These are phyloP conservation scores for Sanghuangporus sanghuang DNA, from an alignment of 1,284 basidiomycete species.

Conservation along the genomic window DNA sequence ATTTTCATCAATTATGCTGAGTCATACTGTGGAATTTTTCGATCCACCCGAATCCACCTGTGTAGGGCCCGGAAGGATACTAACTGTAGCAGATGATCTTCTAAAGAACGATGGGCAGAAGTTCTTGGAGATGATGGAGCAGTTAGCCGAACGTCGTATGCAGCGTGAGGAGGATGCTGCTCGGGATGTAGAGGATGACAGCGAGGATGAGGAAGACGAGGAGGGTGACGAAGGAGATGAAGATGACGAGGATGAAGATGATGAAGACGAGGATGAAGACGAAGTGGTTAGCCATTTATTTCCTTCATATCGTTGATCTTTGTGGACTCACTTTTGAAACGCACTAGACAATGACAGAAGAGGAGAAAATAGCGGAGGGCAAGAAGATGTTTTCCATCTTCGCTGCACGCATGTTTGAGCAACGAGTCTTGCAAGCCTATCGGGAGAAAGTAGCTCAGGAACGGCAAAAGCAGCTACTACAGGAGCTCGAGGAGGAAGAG, in stretches of 20 bases:
- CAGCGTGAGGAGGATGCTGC: conserved; percentile 90
- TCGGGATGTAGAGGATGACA: conserved; percentile 58
- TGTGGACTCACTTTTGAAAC: background rate
- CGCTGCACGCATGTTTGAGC: conserved; percentile 99
- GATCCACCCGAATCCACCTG: conserved; percentile 15
- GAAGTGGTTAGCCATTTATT: conserved; percentile 24
- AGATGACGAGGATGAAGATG: conserved; percentile 34
- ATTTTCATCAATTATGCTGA: conserved; percentile 9
- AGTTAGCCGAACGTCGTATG: conserved; percentile 91
- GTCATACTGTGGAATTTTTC: conserved; percentile 7
- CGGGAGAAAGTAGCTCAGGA: conserved; percentile 91
- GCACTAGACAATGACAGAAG: conserved; percentile 66
- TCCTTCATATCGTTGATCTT: conserved; percentile 18
- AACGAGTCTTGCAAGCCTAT: conserved; percentile 90
- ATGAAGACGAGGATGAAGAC: conserved; percentile 43
- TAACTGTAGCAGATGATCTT: conserved; percentile 98
- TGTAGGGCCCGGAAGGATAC: conserved; percentile 76
- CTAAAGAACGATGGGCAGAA: conserved; percentile 98
- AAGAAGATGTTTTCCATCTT: conserved; percentile 99
- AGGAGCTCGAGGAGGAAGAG: conserved; percentile 89
- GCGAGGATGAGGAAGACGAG: conserved; percentile 48
- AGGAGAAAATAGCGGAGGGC: conserved; percentile 97
- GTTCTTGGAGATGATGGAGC: conserved; percentile 99
- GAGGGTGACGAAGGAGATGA: conserved; percentile 44
- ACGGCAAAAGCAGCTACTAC: conserved; percentile 79